These are phyloP conservation scores for Allium fistulosum DNA, from an alignment of 106 monocot genomes.

Conservation along the genomic window DNA sequence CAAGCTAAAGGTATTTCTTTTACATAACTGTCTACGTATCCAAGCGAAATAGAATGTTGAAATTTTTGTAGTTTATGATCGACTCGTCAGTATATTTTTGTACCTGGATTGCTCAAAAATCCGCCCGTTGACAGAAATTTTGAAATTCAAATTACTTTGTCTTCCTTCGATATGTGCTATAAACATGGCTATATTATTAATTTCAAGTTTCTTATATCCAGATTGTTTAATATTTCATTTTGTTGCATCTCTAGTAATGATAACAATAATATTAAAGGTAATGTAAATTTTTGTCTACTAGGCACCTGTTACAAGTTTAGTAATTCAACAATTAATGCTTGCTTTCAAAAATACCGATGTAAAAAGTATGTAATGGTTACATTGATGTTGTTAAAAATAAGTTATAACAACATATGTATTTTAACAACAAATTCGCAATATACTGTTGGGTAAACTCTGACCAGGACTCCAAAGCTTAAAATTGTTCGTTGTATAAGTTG, in stretches of 20 bases:
- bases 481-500: too few species aligned
- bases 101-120: background rate
- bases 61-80: background rate
- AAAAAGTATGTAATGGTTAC: too few species aligned
- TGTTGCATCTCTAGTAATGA: background rate
- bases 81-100: too few species aligned
- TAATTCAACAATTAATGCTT: background rate
- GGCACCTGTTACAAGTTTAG: background rate
- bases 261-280: background rate
- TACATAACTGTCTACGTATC: background rate
- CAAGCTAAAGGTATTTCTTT: slow-evolving; percentile 58
- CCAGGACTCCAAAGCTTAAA: too few species aligned
- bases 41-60: background rate
- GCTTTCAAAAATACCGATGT: background rate
- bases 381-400: too few species aligned
- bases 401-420: too few species aligned
- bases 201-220: too few species aligned
- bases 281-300: background rate
- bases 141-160: background rate
- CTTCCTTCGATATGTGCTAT: too few species aligned
- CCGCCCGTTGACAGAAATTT: background rate
- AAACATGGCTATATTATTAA: too few species aligned
- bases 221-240: too few species aligned
- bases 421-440: too few species aligned
- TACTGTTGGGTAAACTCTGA: too few species aligned